Base-by-base conservation (phyloP, 1,139 yeast species). In the Geotrichum cucujoidarum region DNA sequence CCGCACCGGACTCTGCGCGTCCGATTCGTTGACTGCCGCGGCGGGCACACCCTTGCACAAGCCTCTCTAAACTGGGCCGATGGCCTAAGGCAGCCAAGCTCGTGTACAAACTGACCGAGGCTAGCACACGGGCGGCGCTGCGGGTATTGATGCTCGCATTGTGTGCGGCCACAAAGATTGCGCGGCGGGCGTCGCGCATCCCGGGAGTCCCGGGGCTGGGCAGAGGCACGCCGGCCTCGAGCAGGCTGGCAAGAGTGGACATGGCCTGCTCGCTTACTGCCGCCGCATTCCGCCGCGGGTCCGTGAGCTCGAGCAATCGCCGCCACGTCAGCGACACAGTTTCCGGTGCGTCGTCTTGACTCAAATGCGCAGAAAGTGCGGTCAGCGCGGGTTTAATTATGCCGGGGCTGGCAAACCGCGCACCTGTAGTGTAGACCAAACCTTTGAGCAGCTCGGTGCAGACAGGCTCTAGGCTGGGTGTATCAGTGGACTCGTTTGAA, bases 381-480 rank as follows among this genome's bases (percentile, higher is more conserved):
- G 63, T 65, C 21, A 80, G 65, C 0, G 83, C 70, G 3, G 65
- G 61, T 33, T 73, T 71, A 4, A 81, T 69, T 14, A 78, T 70
- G 1, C 64, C 57, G 43, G 74, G 76, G 11, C 78, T 72, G 0
- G 85, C 81, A 22, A 78, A 75, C 10, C 72, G 55, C 0, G 88
- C 83, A 2, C 89, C 94, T 8, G 74, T 73, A n/a, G 81, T 73
- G 52, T 74, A 73, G 0, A 72, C 62, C 42, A 74, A 68, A 0
- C 92, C 90, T 56, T 64, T 72, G 79, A 82, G 75, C 13, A 48
- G 21, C 14, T 39, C 40, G 3, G 10, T 22, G 13, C 22, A 27
- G 53, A 83, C 78, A 47, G 69, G 73, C n/a, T n/a, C n/a, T n/a
- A n/a, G n/a, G n/a, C n/a, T n/a, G n/a, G n/a, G n/a, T n/a, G n/a